Evolutionary conservation across 495 filamentous ascomycete species (phyloP).

Genomic region (Margaritispora aquatica): DNA sequence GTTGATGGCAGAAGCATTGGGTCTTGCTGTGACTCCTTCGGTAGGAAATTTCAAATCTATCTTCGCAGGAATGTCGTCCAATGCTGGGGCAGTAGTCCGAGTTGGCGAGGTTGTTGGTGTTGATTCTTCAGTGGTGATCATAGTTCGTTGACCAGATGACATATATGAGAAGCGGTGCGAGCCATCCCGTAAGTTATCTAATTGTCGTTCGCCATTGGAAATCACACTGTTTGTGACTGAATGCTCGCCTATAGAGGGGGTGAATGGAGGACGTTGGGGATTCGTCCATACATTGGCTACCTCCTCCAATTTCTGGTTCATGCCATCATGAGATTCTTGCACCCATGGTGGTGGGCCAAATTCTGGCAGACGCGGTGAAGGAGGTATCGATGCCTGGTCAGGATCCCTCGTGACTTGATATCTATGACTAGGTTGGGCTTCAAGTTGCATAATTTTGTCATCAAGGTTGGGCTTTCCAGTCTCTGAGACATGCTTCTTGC

Average conservation of each 20-base stretch:
- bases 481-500: constrained; percentile 58
- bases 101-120: constrained; percentile 45
- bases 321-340: constrained; percentile 7
- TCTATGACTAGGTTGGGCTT: constrained; percentile 41
- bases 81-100: constrained; percentile 36
- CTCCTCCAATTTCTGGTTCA: constrained; percentile 19
- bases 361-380: constrained; percentile 26
- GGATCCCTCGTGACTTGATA: constrained; percentile 47
- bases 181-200: constrained; percentile 40
- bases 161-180: constrained; percentile 55
- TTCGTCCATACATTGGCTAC: constrained; percentile 9
- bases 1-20: constrained; percentile 45
- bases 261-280: constrained; percentile 17
- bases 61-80: constrained; percentile 25
- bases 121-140: constrained; percentile 47
- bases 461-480: constrained; percentile 40
- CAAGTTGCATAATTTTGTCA: constrained; percentile 30
- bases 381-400: constrained; percentile 32
- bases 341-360: constrained; percentile 28
- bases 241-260: constrained; percentile 20
- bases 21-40: constrained; percentile 34
- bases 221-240: constrained; percentile 41
- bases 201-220: constrained; percentile 42
- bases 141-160: constrained; percentile 52
- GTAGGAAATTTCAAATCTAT: constrained; percentile 20